Evolutionary conservation across 1,284 basidiomycete species (phyloP), one percentile per base, ranked within the genome.

Genomic region (Moesziomyces sp.): DNA sequence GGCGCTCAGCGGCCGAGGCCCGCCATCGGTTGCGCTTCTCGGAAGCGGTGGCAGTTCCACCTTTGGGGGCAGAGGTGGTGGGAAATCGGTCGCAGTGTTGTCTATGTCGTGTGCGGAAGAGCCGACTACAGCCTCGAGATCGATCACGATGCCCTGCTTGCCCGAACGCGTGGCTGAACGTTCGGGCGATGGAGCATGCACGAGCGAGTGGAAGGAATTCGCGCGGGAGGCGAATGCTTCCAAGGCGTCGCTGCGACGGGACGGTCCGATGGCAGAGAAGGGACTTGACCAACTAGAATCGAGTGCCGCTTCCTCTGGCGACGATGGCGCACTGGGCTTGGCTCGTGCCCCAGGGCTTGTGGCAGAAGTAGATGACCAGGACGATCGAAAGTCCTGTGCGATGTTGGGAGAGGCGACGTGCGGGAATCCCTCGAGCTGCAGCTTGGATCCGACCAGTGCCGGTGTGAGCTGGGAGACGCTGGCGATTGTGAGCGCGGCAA

Each of bases 391-490:
- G 42, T 60, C 53, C 21, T 57, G 49, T 6, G 40, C 42, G 18
- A 58, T 16, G 28, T 48, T 26, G 8, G 65, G 59, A 1, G 58
- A 58, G 9, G 24, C 44, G 19, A 62, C 38, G 24, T 50, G 59
- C 6, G 45, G 47, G 23, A 55, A 68, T 5, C 64, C 53, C 3
- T 60, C 53, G 34, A 67, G 54, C 49, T 52, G 52, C 47, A 67
- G 35, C 24, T 60, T 60, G 24, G 53, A 57, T 7, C 65, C 55
- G 2, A 58, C 58, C 16, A 61, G 23, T 9, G 54, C 58, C 16
- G 48, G 24, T 8, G 58, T 68, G n/a, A 68, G 65, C 35, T 67
- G 48, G 19, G 57, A 52, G 24, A 44, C 24, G 13, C 40, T 21
- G 23, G 51, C 38, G 8, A 62, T 58, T 21, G 55, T 61, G 30